These are phyloP conservation scores for Phytophthora sansomeana DNA, from an alignment of 352 stramenopile genomes.

Conservation along the genomic window DNA sequence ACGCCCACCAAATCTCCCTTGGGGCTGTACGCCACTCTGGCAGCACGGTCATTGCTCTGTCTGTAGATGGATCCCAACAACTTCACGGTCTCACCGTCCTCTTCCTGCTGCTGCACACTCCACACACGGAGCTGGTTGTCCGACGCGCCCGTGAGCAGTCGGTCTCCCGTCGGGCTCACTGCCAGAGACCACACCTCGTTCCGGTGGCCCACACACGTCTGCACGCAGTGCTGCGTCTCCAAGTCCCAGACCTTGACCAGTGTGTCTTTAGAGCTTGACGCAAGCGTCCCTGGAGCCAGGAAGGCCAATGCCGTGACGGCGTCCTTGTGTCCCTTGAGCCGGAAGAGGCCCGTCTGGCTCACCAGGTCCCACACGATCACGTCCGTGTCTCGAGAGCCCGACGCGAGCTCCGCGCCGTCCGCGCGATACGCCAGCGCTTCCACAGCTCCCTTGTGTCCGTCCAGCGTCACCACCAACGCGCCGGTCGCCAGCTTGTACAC, in stretches of 20 bases:
- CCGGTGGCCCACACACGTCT: conserved; percentile 93
- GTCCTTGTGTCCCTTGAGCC: conserved; percentile 94
- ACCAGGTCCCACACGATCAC: conserved; percentile 96
- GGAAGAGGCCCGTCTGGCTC: conserved; percentile 88
- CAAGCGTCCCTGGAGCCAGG: conserved; percentile 56
- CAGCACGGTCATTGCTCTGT: conserved; percentile 79
- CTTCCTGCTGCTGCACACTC: conserved; percentile 47
- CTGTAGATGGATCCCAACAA: conserved; percentile 78
- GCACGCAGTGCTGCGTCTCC: conserved; percentile 93
- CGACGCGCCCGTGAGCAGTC: conserved; percentile 80
- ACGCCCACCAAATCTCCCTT: conserved; percentile 75
- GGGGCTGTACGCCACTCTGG: conserved; percentile 65
- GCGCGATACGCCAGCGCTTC: conserved; percentile 78
- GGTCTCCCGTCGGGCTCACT: conserved; percentile 66
- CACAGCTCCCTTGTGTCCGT: conserved; percentile 89
- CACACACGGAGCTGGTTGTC: conserved; percentile 88
- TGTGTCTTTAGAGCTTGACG: conserved; percentile 93
- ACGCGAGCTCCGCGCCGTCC: conserved; percentile 84
- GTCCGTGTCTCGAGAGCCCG: conserved; percentile 92
- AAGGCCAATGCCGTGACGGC: conserved; percentile 92
- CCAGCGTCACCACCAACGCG: conserved; percentile 83
- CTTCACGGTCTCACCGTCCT: conserved; percentile 55
- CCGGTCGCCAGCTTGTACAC: conserved; percentile 85
- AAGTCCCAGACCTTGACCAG: conserved; percentile 96
- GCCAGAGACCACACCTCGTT: conserved; percentile 94